Conservation (phyloP, 2,329 filamentous ascomycete genomes). For the Tolypocladium nubicola region DNA sequence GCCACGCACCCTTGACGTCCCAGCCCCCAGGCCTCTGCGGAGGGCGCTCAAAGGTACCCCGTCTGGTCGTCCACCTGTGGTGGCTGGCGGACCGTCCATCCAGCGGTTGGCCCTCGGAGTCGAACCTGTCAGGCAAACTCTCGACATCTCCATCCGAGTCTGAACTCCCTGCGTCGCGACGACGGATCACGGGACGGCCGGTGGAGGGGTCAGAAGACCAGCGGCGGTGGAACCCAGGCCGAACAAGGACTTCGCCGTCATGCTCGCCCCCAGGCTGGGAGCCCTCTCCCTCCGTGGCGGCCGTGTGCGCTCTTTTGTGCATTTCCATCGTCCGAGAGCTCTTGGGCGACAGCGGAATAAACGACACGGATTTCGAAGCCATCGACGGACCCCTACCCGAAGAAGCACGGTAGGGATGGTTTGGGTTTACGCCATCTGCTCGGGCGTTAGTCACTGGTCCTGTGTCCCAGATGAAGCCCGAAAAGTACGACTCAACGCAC, state of each 20-base stretch:
- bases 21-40: slow-evolving; percentile 19
- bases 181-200: slow-evolving; percentile 15
- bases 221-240: slow-evolving; percentile 11
- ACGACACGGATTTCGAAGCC: slow-evolving; percentile 31
- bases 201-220: slow-evolving; percentile 24
- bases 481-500: slow-evolving; percentile 24
- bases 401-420: not conserved
- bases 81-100: slow-evolving; percentile 10
- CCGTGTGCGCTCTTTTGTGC: slow-evolving; percentile 25
- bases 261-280: slow-evolving; percentile 5
- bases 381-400: not conserved
- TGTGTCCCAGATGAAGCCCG: slow-evolving; percentile 4
- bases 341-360: slow-evolving; percentile 38
- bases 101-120: slow-evolving; percentile 30
- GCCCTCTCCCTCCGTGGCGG: slow-evolving; percentile 10
- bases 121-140: slow-evolving; percentile 36
- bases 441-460: slow-evolving; percentile 10
- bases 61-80: slow-evolving; percentile 22
- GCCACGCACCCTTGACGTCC: slow-evolving; percentile 32
- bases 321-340: slow-evolving; percentile 33
- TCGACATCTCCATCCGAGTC: slow-evolving; percentile 29
- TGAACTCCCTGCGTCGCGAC: slow-evolving; percentile 9
- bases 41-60: slow-evolving; percentile 31
- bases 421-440: slow-evolving; percentile 18
- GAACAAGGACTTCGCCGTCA: slow-evolving; percentile 7